A percentile compares a stretch with the other conserved stretches of the same genome.
These are phyloP conservation scores for Candida insectalens DNA, from an alignment of 805 yeast genomes.

Conservation along the genomic window DNA sequence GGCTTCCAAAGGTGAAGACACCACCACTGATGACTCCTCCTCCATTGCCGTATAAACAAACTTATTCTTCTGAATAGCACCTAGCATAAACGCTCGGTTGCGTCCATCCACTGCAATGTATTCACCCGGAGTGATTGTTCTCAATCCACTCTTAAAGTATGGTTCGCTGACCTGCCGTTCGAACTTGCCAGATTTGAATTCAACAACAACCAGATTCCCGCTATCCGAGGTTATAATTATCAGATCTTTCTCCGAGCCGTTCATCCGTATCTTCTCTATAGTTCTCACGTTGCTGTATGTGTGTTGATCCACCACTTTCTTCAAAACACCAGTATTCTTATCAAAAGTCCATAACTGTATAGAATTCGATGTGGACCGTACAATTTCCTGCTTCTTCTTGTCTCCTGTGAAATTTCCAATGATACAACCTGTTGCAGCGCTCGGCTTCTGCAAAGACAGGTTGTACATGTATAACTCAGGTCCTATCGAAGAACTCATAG, in stretches of 20 bases:
- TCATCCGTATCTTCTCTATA: constrained; percentile 39
- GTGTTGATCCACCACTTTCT: constrained; percentile 31
- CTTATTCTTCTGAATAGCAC: constrained; percentile 68
- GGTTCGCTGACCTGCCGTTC: constrained; percentile 48
- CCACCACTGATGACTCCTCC: constrained; percentile 33
- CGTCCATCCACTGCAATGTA: constrained; percentile 61
- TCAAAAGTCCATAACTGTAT: constrained; percentile 47
- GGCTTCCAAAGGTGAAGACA: constrained; percentile 73
- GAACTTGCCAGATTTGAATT: constrained; percentile 25
- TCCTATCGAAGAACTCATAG: constrained; percentile 9
- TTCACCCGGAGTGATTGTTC: constrained; percentile 70
- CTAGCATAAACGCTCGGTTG: constrained; percentile 58
- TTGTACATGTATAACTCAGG: constrained; percentile 50
- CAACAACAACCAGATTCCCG: constrained; percentile 51
- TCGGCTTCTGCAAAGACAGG: constrained; percentile 57
- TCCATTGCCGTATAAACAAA: constrained; percentile 56
- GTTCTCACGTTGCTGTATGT: constrained; percentile 50
- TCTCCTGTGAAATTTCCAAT: constrained; percentile 59
- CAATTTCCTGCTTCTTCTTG: constrained; percentile 49
- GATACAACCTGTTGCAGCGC: constrained; percentile 43
- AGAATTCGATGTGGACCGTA: constrained; percentile 44
- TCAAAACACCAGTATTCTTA: constrained; percentile 45
- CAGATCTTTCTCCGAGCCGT: constrained; percentile 45
- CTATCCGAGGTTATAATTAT: constrained; percentile 72
- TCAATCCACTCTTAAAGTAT: constrained; percentile 61